phyloP scores from a whole-genome alignment of 768 basidiomycete genomes.

The Ramaria rubella region DNA sequence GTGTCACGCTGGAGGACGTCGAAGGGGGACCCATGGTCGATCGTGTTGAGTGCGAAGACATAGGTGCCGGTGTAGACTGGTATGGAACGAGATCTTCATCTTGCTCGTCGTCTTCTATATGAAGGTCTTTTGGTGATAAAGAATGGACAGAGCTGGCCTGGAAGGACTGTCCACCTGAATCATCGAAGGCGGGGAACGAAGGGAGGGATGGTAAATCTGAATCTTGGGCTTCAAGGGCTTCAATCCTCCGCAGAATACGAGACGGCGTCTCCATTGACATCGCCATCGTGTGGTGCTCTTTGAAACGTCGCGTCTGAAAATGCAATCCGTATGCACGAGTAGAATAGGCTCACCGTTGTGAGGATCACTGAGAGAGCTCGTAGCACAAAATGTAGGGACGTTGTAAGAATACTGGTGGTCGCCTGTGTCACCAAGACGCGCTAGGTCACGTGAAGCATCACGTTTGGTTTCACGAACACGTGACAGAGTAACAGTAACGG shows the following conservation, averaged over 20 bases:
- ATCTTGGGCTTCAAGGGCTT: constrained; percentile 53
- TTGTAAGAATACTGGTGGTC: too few relatives aligned
- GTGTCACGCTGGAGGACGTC: constrained; percentile 41
- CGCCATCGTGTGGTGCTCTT: background rate
- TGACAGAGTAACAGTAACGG: background rate
- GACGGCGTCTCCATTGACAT: constrained; percentile 69
- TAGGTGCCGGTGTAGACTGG: constrained; percentile 59
- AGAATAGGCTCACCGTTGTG: too few relatives aligned
- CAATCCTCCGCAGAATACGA: constrained; percentile 76
- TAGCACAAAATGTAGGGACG: too few relatives aligned
- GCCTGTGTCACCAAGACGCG: background rate
- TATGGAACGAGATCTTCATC: constrained; percentile 43
- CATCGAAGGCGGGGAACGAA: constrained; percentile 65
- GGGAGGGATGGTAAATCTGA: constrained; percentile 78
- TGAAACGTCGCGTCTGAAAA: too few relatives aligned
- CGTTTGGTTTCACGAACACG: background rate
- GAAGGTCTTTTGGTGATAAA: constrained; percentile 12
- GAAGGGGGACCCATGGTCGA: constrained; percentile 46
- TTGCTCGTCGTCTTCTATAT: constrained; percentile 35
- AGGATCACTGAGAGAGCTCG: too few relatives aligned
- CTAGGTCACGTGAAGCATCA: background rate
- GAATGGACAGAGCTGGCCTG: constrained; percentile 1
- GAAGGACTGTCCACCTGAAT: constrained; percentile 21
- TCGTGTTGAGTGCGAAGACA: constrained; percentile 43
- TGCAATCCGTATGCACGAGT: background rate